Conservation (phyloP, 1,284 basidiomycete genomes). For the Naganishia albida region DNA sequence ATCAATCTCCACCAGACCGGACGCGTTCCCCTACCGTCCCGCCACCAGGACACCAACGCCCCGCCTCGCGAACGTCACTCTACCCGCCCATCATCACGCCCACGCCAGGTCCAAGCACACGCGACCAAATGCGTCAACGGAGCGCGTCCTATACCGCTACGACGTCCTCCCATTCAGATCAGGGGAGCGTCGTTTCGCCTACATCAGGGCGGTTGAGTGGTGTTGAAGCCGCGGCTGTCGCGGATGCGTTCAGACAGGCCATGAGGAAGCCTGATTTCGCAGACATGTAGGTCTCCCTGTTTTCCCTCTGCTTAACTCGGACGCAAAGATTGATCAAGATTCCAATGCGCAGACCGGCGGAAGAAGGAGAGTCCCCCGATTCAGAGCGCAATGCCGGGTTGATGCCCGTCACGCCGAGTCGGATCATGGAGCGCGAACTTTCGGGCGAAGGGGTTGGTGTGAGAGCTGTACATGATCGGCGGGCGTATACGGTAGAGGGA, state of each 20-base stretch:
- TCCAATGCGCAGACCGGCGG: constrained; percentile 15
- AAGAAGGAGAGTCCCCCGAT: constrained; percentile 30
- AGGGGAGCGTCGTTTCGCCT: constrained; percentile 10
- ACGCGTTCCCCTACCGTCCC: background rate
- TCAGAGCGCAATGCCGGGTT: constrained; percentile 8
- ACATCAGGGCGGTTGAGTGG: constrained; percentile 20
- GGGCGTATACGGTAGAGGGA: constrained; percentile 25
- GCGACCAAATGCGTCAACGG: background rate
- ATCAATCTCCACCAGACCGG: background rate
- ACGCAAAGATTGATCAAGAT: background rate
- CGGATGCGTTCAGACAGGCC: constrained; percentile 33
- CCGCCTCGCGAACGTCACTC: background rate
- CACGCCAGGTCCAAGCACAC: background rate
- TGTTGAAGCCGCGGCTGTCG: constrained; percentile 32
- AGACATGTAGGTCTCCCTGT: background rate
- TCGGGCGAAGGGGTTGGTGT: constrained; percentile 34
- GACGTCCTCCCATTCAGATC: constrained; percentile 2
- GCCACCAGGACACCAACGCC: background rate
- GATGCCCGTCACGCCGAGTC: constrained; percentile 22
- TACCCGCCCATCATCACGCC: background rate
- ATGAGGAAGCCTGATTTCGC: constrained; percentile 34
- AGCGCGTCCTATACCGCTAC: constrained; percentile 16
- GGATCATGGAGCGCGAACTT: constrained; percentile 28
- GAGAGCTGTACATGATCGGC: constrained; percentile 24
- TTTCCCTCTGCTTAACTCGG: too few species aligned